phyloP scores from a whole-genome alignment of 345 rosid species.

The Anastatica hierochuntica region DNA sequence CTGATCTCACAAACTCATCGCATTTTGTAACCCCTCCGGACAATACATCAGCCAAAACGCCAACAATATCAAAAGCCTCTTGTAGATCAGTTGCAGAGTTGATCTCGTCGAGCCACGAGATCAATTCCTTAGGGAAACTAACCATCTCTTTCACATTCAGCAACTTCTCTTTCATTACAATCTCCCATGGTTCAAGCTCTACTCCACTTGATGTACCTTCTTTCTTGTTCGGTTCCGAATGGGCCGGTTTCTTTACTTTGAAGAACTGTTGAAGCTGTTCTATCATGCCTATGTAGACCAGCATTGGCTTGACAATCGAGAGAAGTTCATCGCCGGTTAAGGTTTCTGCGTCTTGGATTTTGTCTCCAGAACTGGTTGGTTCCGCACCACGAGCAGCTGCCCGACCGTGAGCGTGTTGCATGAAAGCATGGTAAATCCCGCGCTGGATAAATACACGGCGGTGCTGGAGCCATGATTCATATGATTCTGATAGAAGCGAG shows the following conservation, averaged over 20 bases:
- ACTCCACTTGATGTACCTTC: conserved; percentile 45
- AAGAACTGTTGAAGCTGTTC: conserved; percentile 83
- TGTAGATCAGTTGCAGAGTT: conserved; percentile 59
- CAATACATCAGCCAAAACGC: conserved; percentile 62
- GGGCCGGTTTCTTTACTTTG: conserved; percentile 49
- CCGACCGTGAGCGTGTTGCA: conserved; percentile 87
- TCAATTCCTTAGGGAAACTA: conserved; percentile 72
- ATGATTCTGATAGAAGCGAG: conserved; percentile 81
- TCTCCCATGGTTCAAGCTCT: conserved; percentile 68
- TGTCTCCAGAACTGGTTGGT: conserved; percentile 35
- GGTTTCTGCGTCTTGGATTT: conserved; percentile 30
- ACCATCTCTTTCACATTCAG: conserved; percentile 69
- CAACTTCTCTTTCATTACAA: conserved; percentile 63
- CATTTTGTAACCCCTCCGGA: conserved; percentile 56
- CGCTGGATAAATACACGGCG: conserved; percentile 76
- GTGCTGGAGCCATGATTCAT: conserved; percentile 89
- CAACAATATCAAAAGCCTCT: conserved; percentile 81
- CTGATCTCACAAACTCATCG: conserved; percentile 68
- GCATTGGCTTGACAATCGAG: conserved; percentile 62
- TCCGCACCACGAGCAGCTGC: conserved; percentile 36
- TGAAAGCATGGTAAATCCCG: conserved; percentile 79
- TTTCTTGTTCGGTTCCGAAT: conserved; percentile 14
- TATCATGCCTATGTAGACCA: conserved; percentile 77
- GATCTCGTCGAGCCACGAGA: conserved; percentile 83
- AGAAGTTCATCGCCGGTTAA: conserved; percentile 46